Evolutionary conservation across 129 eudicot species (phyloP).

Genomic region (Flaveria brownii): DNA sequence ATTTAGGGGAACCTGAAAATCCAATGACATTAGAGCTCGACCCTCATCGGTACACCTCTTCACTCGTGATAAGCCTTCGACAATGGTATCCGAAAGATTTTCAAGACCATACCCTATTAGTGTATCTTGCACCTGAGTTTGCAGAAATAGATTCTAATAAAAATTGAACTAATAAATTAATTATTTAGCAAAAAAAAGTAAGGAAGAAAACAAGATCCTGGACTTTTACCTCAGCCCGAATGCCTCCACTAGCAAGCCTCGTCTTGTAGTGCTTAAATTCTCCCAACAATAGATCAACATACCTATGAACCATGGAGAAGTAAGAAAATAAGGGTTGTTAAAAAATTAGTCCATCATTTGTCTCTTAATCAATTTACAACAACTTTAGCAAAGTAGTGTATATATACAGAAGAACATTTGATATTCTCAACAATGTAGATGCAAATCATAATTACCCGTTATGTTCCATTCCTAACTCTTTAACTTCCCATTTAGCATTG

Average conservation of each 20-base stretch:
- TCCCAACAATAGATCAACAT: constrained; percentile 88
- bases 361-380: background rate
- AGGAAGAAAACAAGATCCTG: constrained; percentile 5
- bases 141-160: constrained; percentile 7
- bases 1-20: constrained; percentile 71
- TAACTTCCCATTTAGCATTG: constrained; percentile 97
- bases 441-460: constrained; percentile 60
- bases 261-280: constrained; percentile 95
- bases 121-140: constrained; percentile 70
- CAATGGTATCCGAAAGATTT: constrained; percentile 74
- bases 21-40: constrained; percentile 96
- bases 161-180: constrained; percentile 6
- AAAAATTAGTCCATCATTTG: background rate
- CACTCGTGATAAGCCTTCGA: constrained; percentile 91
- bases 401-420: constrained; percentile 1
- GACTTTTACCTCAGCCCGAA: constrained; percentile 66
- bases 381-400: constrained; percentile 18
- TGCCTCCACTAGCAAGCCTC: constrained; percentile 88
- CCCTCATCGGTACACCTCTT: constrained; percentile 94
- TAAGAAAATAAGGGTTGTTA: background rate
- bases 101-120: constrained; percentile 84
- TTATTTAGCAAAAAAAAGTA: constrained; percentile 8
- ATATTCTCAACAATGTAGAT: constrained; percentile 4
- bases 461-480: constrained; percentile 92
- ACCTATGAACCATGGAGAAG: constrained; percentile 45